Evolutionary conservation across 495 filamentous ascomycete species (phyloP).

Genomic region (Sphaerosporella brunnea): DNA sequence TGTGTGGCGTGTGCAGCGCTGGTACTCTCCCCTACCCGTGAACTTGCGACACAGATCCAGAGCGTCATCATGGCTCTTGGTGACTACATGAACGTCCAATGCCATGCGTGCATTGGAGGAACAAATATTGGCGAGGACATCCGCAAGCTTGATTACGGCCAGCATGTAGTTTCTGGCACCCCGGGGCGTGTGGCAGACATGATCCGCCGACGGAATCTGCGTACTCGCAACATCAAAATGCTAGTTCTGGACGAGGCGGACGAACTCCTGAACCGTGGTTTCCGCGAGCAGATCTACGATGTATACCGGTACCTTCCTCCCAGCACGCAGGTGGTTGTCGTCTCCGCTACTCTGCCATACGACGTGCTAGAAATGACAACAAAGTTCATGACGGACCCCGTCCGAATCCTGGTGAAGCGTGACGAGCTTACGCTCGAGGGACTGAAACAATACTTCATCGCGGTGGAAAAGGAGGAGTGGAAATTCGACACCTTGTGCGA

Average conservation of each 20-base stretch:
- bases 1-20: slow-evolving; percentile 36
- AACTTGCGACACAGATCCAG: slow-evolving; percentile 96
- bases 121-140: slow-evolving; percentile 97
- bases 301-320: slow-evolving; percentile 96
- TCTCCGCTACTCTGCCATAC: slow-evolving; percentile 95
- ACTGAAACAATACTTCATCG: slow-evolving; percentile 99
- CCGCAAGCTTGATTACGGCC: slow-evolving; percentile 84
- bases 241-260: slow-evolving; percentile 98
- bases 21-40: slow-evolving; percentile 90
- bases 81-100: slow-evolving; percentile 98
- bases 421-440: slow-evolving; percentile 97
- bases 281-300: slow-evolving; percentile 99
- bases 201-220: slow-evolving; percentile 90
- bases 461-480: slow-evolving; percentile 99
- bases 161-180: slow-evolving; percentile 91
- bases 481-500: slow-evolving; percentile 98
- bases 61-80: slow-evolving; percentile 95
- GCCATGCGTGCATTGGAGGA: slow-evolving; percentile 97
- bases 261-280: slow-evolving; percentile 97
- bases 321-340: slow-evolving; percentile 90
- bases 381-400: slow-evolving; percentile 99
- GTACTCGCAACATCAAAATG: slow-evolving; percentile 95
- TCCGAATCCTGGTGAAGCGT: slow-evolving; percentile 98
- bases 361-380: slow-evolving; percentile 98
- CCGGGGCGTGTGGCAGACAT: slow-evolving; percentile 97